Evolutionary conservation across 495 filamentous ascomycete species (phyloP).

Genomic region (Ramalina peruviana): DNA sequence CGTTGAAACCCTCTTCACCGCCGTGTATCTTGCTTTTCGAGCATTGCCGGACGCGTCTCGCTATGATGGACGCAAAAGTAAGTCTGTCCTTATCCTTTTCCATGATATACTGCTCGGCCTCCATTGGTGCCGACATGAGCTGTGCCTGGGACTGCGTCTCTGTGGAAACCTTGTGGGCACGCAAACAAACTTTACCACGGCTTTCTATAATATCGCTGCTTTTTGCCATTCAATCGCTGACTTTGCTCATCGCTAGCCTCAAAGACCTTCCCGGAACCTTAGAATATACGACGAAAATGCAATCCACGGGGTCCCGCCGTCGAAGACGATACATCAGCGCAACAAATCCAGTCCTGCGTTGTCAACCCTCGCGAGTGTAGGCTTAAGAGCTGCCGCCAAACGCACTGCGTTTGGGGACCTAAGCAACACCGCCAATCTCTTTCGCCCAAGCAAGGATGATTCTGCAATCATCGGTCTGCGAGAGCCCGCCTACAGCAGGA

Average conservation of each 20-base stretch:
- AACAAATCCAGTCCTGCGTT: conserved; percentile 70
- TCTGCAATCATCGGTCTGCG: conserved; percentile 35
- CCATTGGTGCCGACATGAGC: not conserved
- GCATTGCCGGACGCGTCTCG: conserved; percentile 3
- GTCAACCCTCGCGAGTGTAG: conserved; percentile 35
- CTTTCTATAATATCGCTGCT: not conserved
- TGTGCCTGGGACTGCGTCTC: not conserved
- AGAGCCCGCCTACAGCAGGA: conserved; percentile 26
- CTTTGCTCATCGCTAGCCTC: conserved; percentile 43
- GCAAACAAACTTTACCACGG: not conserved
- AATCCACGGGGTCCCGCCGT: conserved; percentile 31
- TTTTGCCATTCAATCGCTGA: conserved; percentile 3
- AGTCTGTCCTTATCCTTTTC: not conserved
- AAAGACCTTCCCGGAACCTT: conserved; percentile 47
- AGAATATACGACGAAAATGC: conserved; percentile 66
- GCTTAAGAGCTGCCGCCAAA: conserved; percentile 52
- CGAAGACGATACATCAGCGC: conserved; percentile 57
- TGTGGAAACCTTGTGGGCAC: not conserved
- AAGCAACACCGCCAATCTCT: conserved; percentile 50
- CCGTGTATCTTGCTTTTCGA: not conserved
- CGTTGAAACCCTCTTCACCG: not conserved
- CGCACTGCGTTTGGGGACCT: conserved; percentile 69
- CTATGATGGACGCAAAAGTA: conserved; percentile 30
- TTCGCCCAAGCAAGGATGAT: conserved; percentile 39
- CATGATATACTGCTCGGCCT: too few species aligned